A percentile compares a stretch with the other conserved stretches of the same genome.
Conservation (phyloP, 768 basidiomycete species). For the Postia placenta region DNA sequence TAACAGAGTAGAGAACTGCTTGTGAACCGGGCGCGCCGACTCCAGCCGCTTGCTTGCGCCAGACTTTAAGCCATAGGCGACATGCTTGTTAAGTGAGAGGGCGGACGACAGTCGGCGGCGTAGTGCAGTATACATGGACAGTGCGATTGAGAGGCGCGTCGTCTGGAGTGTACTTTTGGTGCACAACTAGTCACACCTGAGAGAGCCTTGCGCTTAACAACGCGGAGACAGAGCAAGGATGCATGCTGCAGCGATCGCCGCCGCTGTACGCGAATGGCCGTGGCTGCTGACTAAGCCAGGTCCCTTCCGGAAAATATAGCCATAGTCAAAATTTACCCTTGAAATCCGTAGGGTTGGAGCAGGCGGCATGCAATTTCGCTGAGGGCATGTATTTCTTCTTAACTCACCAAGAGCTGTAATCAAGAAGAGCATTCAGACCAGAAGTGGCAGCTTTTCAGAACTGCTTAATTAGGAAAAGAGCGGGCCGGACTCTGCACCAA, state of each 20-base stretch:
- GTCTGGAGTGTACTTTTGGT: neutral
- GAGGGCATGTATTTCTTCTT: too few relatives aligned
- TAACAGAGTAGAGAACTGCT: conserved; percentile 53
- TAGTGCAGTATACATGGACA: conserved; percentile 37
- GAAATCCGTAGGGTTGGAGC: too few relatives aligned
- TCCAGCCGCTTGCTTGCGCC: conserved; percentile 29
- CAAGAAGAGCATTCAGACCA: too few relatives aligned
- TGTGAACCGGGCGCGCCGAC: conserved; percentile 40
- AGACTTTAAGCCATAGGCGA: conserved; percentile 47
- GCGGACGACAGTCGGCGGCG: conserved; percentile 33
- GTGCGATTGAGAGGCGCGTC: neutral
- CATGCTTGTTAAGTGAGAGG: conserved; percentile 35
- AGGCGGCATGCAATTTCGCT: too few relatives aligned
- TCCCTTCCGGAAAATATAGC: neutral
- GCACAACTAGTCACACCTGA: neutral
- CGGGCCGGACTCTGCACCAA: too few relatives aligned
- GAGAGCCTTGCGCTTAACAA: neutral
- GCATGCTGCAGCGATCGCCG: neutral
- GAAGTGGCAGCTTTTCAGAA: too few relatives aligned
- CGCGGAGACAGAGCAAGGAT: neutral
- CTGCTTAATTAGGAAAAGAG: too few relatives aligned
- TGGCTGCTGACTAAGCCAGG: neutral
- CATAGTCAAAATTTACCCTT: too few relatives aligned
- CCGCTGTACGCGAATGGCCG: neutral
- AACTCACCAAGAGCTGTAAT: too few relatives aligned